These are phyloP conservation scores for Neolecta irregularis DNA, from an alignment of 1,139 yeast species.

Conservation along the genomic window DNA sequence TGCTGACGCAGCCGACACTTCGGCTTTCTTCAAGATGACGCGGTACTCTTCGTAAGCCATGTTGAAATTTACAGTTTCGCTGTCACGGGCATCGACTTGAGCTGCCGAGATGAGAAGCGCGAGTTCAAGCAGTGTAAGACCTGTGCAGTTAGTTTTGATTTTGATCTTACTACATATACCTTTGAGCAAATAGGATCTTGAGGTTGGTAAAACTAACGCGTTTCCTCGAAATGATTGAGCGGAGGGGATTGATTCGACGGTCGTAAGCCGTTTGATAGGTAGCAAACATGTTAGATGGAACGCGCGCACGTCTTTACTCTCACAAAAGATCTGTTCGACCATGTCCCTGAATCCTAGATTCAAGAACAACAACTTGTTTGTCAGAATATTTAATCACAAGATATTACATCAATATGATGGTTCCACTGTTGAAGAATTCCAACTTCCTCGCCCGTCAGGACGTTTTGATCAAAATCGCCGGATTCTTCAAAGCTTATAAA, in stretches of 20 bases:
- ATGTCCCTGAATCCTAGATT: too few relatives aligned
- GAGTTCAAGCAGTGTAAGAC: constrained; percentile 15
- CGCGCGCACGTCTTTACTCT: constrained; percentile 10
- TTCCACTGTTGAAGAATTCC: constrained; percentile 38
- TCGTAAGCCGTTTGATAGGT: constrained; percentile 3
- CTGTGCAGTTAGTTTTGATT: constrained; percentile 2
- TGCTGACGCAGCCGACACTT: constrained; percentile 12
- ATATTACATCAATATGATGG: constrained; percentile 24
- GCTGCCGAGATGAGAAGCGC: constrained; percentile 52
- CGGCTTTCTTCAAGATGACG: constrained; percentile 14
- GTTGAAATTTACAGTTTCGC: constrained; percentile 40
- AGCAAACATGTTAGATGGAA: constrained; percentile 6
- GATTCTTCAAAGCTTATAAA: constrained; percentile 19
- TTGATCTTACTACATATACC: not conserved
- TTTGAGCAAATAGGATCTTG: constrained; percentile 6
- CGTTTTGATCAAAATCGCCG: constrained; percentile 9
- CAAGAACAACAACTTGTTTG: too few relatives aligned
- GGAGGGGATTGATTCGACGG: constrained; percentile 2
- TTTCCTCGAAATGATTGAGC: not conserved
- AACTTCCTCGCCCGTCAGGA: constrained; percentile 15
- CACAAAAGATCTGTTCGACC: constrained; percentile 16
- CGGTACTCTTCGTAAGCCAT: constrained; percentile 63
- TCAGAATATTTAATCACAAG: constrained; percentile 2
- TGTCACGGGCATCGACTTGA: constrained; percentile 41
- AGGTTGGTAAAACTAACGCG: not conserved